Conservation (phyloP, 73 alveolate species). For the Diophrys appendiculata region DNA sequence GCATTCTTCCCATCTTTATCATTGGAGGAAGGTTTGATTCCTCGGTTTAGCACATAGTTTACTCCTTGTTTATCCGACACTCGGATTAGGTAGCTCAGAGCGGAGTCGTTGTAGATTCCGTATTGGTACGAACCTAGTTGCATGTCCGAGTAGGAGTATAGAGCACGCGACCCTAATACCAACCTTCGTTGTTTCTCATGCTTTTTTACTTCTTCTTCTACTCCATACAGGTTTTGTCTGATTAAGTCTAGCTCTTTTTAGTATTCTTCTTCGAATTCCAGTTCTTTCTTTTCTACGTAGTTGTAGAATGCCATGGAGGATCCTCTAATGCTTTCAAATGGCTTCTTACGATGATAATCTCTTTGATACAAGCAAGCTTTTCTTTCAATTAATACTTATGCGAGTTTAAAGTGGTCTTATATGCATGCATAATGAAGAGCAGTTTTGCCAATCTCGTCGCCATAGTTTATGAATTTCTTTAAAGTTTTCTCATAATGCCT, state of each 20-base stretch:
- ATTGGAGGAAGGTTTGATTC: neutral
- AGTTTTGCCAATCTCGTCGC: constrained; percentile 2
- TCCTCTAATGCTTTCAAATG: neutral
- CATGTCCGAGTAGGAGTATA: neutral
- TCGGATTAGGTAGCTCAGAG: constrained; percentile 8
- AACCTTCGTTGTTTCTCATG: neutral
- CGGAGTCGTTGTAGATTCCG: constrained; percentile 7
- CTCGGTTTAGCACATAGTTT: constrained; percentile 2
- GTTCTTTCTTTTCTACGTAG: constrained; percentile 5
- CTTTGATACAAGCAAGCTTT: constrained; percentile 2
- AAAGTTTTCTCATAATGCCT: neutral
- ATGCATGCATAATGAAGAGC: constrained; percentile 13
- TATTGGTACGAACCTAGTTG: neutral
- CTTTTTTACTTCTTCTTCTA: neutral
- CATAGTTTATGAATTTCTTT: constrained; percentile 1
- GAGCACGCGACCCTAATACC: neutral
- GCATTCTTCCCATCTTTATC: constrained; percentile 2
- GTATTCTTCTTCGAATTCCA: neutral
- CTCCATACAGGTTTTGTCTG: neutral
- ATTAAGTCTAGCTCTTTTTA: neutral
- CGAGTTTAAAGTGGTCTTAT: neutral
- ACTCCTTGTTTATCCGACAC: neutral
- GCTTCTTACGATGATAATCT: constrained; percentile 2
- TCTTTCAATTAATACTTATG: neutral
- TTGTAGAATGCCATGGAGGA: neutral